phyloP scores from a whole-genome alignment of 176 grass and related monocot species.

The Carex myosuroides region DNA sequence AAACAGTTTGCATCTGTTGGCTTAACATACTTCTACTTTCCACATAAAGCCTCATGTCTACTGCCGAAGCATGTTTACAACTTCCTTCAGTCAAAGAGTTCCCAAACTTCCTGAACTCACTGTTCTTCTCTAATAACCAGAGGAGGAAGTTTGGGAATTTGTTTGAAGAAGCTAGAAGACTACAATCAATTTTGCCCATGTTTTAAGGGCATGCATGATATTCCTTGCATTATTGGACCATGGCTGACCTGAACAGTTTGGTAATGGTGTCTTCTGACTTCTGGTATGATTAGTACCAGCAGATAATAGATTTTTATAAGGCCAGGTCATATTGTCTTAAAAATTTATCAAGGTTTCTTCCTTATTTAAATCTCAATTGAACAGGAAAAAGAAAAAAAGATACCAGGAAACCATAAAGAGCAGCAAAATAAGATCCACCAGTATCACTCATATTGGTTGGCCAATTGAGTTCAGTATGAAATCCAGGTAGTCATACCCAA shows the following conservation, averaged over 20 bases:
- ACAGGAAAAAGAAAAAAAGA: neutral
- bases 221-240: neutral
- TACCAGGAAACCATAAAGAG: neutral
- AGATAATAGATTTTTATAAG: neutral
- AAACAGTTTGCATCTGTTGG: neutral
- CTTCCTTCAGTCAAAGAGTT: neutral
- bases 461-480: neutral
- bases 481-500: neutral
- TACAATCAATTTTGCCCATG: neutral
- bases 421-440: neutral
- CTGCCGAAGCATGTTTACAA: neutral
- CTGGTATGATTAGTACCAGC: neutral
- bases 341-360: neutral
- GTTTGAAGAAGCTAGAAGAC: neutral
- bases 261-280: neutral
- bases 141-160: neutral
- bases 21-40: neutral
- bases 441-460: neutral
- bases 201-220: neutral
- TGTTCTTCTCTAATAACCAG: neutral
- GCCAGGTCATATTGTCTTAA: neutral
- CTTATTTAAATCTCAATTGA: neutral
- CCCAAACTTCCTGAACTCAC: neutral
- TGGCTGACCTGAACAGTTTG: neutral
- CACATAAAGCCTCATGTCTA: neutral